phyloP scores from a whole-genome alignment of 2,329 filamentous ascomycete genomes.

The Talaromyces marneffei region DNA sequence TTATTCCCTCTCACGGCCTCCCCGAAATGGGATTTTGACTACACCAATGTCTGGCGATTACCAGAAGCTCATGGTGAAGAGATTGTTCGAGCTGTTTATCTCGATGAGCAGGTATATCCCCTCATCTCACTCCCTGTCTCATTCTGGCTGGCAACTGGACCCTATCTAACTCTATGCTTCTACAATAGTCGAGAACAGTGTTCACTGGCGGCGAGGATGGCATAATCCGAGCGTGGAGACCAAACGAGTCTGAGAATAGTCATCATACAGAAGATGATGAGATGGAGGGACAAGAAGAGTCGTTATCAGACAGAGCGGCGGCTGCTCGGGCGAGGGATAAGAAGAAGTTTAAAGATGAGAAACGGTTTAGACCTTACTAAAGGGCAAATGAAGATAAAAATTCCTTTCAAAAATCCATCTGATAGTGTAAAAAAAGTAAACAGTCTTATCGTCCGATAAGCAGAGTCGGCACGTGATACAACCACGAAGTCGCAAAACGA shows the following conservation, averaged over 20 bases:
- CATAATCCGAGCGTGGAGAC: constrained; percentile 35
- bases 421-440: not conserved
- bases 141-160: not conserved
- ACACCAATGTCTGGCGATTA: constrained; percentile 36
- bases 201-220: constrained; percentile 45
- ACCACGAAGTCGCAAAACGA: too few relatives aligned
- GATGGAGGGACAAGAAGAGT: constrained; percentile 15
- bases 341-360: constrained; percentile 27
- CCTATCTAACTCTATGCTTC: not conserved
- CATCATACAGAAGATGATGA: not conserved
- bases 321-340: constrained; percentile 27
- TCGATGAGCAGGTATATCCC: constrained; percentile 39
- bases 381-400: not conserved
- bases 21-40: constrained; percentile 37
- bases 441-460: not conserved
- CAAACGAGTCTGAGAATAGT: constrained; percentile 19
- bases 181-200: constrained; percentile 31
- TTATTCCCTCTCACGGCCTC: constrained; percentile 34
- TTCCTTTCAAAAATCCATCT: not conserved
- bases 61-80: constrained; percentile 46
- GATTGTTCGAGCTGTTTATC: constrained; percentile 41
- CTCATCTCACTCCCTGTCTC: not conserved
- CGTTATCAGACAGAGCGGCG: constrained; percentile 20
- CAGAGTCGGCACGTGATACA: not conserved
- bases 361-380: constrained; percentile 37